Evolutionary conservation across 768 basidiomycete species (phyloP).

Genomic region (Russula vinacea): DNA sequence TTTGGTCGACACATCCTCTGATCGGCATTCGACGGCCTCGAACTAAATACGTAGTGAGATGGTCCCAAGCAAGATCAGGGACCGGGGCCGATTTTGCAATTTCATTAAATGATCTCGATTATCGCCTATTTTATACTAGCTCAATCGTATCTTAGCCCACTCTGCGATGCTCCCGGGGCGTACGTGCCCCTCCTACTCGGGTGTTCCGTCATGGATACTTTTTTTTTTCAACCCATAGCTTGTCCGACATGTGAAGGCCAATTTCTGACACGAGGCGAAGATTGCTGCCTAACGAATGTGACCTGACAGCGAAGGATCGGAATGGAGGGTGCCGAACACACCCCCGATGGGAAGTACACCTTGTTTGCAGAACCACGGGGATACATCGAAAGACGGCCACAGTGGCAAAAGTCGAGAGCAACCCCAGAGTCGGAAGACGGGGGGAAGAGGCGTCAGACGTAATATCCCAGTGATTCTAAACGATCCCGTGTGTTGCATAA

Average conservation of each 20-base stretch:
- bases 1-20: not conserved
- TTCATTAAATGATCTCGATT: not conserved
- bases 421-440: slow-evolving; percentile 11
- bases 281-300: slow-evolving; percentile 3
- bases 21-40: not conserved
- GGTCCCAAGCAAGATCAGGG: not conserved
- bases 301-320: slow-evolving; percentile 7
- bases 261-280: slow-evolving; percentile 1
- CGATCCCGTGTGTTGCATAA: not conserved
- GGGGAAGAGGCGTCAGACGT: slow-evolving; percentile 11
- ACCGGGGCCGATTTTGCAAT: not conserved
- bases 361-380: slow-evolving; percentile 18
- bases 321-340: slow-evolving; percentile 16
- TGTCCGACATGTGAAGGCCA: not conserved
- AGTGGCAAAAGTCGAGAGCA: slow-evolving; percentile 5
- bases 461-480: slow-evolving; percentile 7
- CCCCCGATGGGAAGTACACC: slow-evolving; percentile 15
- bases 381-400: slow-evolving; percentile 16
- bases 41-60: not conserved
- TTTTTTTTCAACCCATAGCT: too few species aligned
- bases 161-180: too few species aligned
- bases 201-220: not conserved
- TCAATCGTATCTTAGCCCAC: too few species aligned
- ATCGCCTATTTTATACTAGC: not conserved
- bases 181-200: too few species aligned